phyloP scores from a whole-genome alignment of 2,329 filamentous ascomycete genomes.

The Arthroderma sp. region DNA sequence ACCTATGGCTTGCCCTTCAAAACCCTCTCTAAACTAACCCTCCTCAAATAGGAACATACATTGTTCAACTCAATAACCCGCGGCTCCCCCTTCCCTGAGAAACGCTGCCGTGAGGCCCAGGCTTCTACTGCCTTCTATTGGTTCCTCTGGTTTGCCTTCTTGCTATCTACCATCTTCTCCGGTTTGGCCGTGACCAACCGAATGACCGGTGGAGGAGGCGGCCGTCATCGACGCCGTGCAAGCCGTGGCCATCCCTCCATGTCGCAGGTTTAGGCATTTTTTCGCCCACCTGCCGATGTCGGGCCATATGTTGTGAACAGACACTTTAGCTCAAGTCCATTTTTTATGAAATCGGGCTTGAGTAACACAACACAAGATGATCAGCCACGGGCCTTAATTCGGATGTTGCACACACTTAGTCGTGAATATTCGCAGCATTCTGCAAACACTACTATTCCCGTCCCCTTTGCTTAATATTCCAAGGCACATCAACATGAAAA shows the following conservation, averaged over 20 bases:
- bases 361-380: no score
- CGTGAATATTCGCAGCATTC: no score
- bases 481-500: no score
- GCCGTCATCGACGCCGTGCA: constrained; percentile 8
- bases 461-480: no score
- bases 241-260: constrained; percentile 7
- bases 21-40: not conserved
- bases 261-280: constrained; percentile 9
- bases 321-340: no score
- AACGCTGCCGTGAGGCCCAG: constrained; percentile 39
- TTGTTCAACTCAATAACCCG: constrained; percentile 34
- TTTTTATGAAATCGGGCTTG: no score
- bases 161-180: constrained; percentile 29
- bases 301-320: no score
- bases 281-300: not conserved
- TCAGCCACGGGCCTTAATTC: no score
- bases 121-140: constrained; percentile 39
- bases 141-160: constrained; percentile 36
- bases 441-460: no score
- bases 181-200: constrained; percentile 21
- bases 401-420: no score
- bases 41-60: constrained; percentile 14
- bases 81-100: constrained; percentile 23
- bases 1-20: not conserved
- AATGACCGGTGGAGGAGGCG: constrained; percentile 4